These are phyloP conservation scores for Ceratobasidium sp. DNA, from an alignment of 1,284 basidiomycete species.

Conservation along the genomic window DNA sequence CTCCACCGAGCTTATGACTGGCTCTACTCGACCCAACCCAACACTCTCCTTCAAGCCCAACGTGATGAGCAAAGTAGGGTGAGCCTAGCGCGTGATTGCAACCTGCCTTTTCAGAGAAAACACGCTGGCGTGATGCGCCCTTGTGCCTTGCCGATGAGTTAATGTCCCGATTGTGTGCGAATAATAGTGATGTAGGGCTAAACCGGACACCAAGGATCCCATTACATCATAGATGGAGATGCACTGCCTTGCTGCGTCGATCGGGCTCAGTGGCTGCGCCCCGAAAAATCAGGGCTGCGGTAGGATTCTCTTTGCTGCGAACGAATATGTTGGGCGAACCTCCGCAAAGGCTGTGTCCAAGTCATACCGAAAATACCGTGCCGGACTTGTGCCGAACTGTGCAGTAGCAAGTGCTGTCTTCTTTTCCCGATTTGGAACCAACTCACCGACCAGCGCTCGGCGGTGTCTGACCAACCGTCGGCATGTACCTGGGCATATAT, in stretches of 20 bases:
- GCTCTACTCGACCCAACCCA: not conserved
- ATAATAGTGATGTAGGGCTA: no score
- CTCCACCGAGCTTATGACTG: not conserved
- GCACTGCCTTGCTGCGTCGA: not conserved
- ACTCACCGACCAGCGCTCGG: slow-evolving; percentile 3
- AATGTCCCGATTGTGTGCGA: no score
- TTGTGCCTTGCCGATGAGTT: slow-evolving; percentile 84
- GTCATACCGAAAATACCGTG: not conserved
- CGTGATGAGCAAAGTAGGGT: slow-evolving; percentile 69
- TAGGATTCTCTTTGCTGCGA: not conserved
- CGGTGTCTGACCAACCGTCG: not conserved
- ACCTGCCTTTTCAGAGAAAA: slow-evolving; percentile 80
- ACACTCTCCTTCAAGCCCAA: slow-evolving; percentile 59
- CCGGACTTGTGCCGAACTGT: not conserved
- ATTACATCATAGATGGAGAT: not conserved
- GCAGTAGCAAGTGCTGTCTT: not conserved
- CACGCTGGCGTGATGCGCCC: slow-evolving; percentile 78
- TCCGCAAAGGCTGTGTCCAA: not conserved
- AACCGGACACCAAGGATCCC: not conserved
- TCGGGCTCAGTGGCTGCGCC: slow-evolving; percentile 6
- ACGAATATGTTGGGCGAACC: not conserved
- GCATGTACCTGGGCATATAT: not conserved
- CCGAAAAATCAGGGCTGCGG: not conserved
- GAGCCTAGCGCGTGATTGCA: slow-evolving; percentile 83
- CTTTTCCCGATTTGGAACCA: not conserved